Percentiles rank a stretch among this genome's conserved stretches.
Evolutionary conservation across 2,329 filamentous ascomycete genomes (phyloP).

Genomic region (Apiospora saccharicola): DNA sequence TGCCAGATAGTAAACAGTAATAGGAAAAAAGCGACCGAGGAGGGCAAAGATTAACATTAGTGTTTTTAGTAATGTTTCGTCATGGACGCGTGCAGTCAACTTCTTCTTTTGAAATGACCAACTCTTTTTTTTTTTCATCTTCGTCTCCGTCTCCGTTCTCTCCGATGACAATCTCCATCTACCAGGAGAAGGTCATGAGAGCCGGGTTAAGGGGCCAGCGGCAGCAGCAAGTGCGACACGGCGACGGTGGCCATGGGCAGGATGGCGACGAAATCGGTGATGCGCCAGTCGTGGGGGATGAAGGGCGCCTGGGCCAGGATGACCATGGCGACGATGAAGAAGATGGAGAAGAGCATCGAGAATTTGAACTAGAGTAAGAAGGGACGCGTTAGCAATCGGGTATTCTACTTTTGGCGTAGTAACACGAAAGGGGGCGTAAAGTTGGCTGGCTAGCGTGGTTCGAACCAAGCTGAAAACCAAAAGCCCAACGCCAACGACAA

Average conservation of each 20-base stretch:
- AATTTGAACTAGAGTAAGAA: constrained; percentile 68
- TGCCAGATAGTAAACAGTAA: background rate
- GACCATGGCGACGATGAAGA: constrained; percentile 68
- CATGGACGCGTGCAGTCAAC: background rate
- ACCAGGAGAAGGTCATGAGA: constrained; percentile 82
- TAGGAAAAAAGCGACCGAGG: background rate
- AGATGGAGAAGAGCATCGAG: constrained; percentile 67
- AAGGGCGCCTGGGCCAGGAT: constrained; percentile 69
- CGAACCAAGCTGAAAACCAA: constrained; percentile 1
- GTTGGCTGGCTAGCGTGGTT: background rate
- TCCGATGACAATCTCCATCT: constrained; percentile 33
- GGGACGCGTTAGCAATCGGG: background rate
- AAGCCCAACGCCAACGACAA: background rate
- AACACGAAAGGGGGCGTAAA: background rate
- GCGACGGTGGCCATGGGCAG: constrained; percentile 78
- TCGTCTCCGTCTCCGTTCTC: background rate
- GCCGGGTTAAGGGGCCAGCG: constrained; percentile 79
- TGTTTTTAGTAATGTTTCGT: background rate
- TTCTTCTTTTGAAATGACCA: background rate
- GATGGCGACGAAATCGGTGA: constrained; percentile 77
- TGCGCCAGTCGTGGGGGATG: constrained; percentile 70
- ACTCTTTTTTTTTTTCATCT: background rate
- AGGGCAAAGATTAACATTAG: constrained; percentile 5
- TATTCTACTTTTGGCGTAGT: background rate
- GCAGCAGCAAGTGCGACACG: constrained; percentile 73